Percentiles rank a stretch among this genome's conserved stretches.
Evolutionary conservation across 1,284 basidiomycete species (phyloP).

Genomic region (Afroboletus lepidellus): DNA sequence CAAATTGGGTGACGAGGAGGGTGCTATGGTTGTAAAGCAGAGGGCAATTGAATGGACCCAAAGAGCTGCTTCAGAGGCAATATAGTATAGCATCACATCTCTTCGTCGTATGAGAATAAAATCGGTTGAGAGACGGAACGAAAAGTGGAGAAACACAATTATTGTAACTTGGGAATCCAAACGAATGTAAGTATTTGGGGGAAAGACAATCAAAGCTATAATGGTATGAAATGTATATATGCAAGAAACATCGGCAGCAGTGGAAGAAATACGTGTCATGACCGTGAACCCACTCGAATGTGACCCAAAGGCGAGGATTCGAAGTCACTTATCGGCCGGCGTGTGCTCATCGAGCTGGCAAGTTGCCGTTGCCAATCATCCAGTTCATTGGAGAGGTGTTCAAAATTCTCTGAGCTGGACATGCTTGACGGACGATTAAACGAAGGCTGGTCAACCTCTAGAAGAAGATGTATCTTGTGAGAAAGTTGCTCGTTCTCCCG

Average conservation of each 20-base stretch:
- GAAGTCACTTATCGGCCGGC: slow-evolving; percentile 68
- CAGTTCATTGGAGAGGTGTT: slow-evolving; percentile 72
- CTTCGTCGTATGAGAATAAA: slow-evolving; percentile 35
- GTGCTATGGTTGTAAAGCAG: slow-evolving; percentile 78
- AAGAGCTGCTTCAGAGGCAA: slow-evolving; percentile 39
- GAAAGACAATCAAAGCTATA: slow-evolving; percentile 37
- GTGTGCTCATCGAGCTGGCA: slow-evolving; percentile 69
- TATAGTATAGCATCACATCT: slow-evolving; percentile 28
- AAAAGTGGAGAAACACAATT: slow-evolving; percentile 15
- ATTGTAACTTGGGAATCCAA: slow-evolving; percentile 49
- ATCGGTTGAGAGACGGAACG: slow-evolving; percentile 24
- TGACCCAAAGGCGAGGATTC: slow-evolving; percentile 53
- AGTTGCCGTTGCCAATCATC: slow-evolving; percentile 83
- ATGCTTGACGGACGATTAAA: slow-evolving; percentile 69
- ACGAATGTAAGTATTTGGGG: slow-evolving; percentile 45
- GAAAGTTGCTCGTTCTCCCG: slow-evolving; percentile 83
- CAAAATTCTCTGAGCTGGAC: slow-evolving; percentile 82
- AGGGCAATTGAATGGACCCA: slow-evolving; percentile 90
- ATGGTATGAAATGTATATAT: slow-evolving; percentile 57
- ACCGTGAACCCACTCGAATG: slow-evolving; percentile 63
- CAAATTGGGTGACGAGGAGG: slow-evolving; percentile 83
- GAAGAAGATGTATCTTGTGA: slow-evolving; percentile 82
- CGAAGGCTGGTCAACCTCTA: slow-evolving; percentile 77
- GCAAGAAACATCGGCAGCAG: slow-evolving; percentile 31
- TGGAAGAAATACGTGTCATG: slow-evolving; percentile 47